phyloP scores from a whole-genome alignment of 306 rosid species.

The Heteromeles arbutifolia region DNA sequence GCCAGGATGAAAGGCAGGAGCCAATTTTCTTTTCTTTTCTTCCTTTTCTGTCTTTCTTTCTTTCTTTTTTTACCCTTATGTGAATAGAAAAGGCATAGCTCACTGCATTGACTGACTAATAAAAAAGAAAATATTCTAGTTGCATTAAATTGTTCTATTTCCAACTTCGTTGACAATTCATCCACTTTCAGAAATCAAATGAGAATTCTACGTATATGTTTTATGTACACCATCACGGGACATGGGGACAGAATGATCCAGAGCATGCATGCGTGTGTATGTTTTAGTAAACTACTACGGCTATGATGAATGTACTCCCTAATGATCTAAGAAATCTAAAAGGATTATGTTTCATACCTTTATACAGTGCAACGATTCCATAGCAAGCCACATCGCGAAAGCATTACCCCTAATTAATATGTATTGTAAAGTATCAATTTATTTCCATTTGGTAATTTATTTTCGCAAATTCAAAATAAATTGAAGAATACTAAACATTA shows the following conservation, averaged over 20 bases:
- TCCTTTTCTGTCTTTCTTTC: not conserved
- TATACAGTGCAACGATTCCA: not conserved
- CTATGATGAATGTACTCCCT: not conserved
- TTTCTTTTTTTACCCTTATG: not conserved
- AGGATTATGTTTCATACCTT: not conserved
- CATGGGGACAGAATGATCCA: not conserved
- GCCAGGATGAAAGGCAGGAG: not conserved
- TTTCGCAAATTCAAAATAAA: too few species aligned
- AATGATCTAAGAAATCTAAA: not conserved
- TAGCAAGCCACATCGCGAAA: not conserved
- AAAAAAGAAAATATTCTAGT: not conserved
- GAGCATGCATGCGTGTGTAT: not conserved
- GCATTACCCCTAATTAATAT: not conserved
- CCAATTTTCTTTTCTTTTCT: not conserved
- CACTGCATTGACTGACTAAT: not conserved
- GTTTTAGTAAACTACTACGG: not conserved
- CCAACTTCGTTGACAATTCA: not conserved
- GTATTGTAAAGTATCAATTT: too few species aligned
- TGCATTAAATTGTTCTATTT: not conserved
- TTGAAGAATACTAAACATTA: too few species aligned
- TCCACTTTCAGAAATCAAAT: not conserved
- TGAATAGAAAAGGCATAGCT: not conserved
- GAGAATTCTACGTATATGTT: not conserved
- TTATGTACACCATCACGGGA: not conserved
- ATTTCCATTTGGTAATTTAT: too few species aligned